Base-by-base conservation (phyloP, 305 asterid species). In the Fraxinus albicans region DNA sequence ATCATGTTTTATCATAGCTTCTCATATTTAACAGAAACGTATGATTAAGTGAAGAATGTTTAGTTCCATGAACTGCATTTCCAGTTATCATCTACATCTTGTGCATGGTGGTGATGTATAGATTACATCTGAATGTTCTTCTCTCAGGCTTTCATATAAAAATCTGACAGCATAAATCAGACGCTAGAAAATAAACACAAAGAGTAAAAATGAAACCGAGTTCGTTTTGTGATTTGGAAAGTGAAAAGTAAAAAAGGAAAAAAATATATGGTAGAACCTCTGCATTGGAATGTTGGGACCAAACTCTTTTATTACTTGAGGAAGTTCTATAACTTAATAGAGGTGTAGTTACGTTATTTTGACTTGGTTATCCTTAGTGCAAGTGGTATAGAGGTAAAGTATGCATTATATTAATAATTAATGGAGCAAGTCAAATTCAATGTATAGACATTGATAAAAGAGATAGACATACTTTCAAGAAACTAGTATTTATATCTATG, bases 11-110 rank as follows among this genome's bases (percentile, higher is more conserved):
- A 80, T 27, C 82, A 29, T 69, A 21, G 13, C 40, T 82, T 69
- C 80, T 63, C 82, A 74, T 79, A 79, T 73, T 76, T 33, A 78
- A 44, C 36, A 67, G 40, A 58, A 29, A 79, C 81, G 50, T 70
- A 23, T 25, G 77, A 82, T 60, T 15, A 73, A 33, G 75, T 76
- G 69, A 78, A 42, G 69, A 72, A 17, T 69, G 21, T 25, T 4
- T 67, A 67, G 13, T 29, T 67, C 38, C 31, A 47, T 2, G 19
- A 77, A 77, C 35, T 60, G 35, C 76, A 58, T 76, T 15, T 79
- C 83, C 55, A 6, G 44, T 15, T 17, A 79, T 23, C 73, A 76
- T 63, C 73, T 63, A 7, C 40, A 70, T 29, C 17, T 35, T 70
- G 40, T 29, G 21, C 23, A 13, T 70, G 4, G 23, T 70, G 23